These are phyloP conservation scores for Phytophthora ohioensis DNA, from an alignment of 352 stramenopile genomes.

Conservation along the genomic window DNA sequence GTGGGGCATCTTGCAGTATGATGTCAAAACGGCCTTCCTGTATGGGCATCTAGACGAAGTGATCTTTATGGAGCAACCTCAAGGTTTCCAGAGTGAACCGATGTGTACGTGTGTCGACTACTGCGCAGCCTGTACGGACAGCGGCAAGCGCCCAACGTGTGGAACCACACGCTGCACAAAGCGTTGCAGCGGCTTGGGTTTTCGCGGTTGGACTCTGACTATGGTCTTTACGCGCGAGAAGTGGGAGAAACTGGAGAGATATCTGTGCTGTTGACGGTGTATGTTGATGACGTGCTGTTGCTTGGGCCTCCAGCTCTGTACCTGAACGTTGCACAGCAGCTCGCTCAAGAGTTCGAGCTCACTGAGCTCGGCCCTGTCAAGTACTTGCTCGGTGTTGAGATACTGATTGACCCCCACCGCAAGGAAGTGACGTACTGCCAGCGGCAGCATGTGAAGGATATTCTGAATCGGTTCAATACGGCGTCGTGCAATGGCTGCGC, in stretches of 20 bases:
- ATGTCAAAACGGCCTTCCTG: constrained; percentile 24
- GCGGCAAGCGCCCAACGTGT: constrained; percentile 11
- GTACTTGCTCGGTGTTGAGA: background rate
- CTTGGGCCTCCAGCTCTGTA: background rate
- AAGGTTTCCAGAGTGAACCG: background rate
- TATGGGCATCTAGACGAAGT: constrained; percentile 6
- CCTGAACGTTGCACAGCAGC: background rate
- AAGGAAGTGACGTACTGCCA: background rate
- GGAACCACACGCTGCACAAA: background rate
- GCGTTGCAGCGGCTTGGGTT: background rate
- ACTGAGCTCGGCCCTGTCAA: background rate
- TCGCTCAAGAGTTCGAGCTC: background rate
- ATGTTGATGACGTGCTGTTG: background rate
- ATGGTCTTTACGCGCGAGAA: background rate
- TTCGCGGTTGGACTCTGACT: background rate
- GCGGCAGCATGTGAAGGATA: constrained; percentile 2
- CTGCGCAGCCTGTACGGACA: constrained; percentile 17
- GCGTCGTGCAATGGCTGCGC: background rate
- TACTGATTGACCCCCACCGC: background rate
- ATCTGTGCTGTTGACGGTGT: background rate
- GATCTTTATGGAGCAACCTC: constrained; percentile 10
- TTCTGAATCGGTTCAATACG: constrained; percentile 22
- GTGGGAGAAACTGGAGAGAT: background rate
- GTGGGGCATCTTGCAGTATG: background rate
- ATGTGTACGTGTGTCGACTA: constrained; percentile 4